Evolutionary conservation across 257 asterid genomes (phyloP).

Genomic region (Solanum raphanifolium): DNA sequence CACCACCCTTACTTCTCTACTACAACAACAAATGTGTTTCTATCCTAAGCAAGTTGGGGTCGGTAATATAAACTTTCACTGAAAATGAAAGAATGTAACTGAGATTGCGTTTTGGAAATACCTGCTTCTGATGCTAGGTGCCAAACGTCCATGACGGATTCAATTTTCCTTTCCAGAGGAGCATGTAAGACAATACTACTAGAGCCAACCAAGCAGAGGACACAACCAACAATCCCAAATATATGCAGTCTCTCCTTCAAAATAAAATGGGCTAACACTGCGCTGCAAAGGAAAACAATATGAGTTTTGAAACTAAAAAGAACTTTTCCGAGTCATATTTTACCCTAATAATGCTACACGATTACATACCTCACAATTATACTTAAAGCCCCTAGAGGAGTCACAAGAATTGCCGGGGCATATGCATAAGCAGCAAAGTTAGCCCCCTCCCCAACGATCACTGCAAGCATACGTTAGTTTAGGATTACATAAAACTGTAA

Average conservation of each 20-base stretch:
- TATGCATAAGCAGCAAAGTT: conserved; percentile 71
- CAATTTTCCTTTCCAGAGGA: conserved; percentile 41
- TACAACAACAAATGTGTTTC: neutral
- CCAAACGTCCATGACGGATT: conserved; percentile 62
- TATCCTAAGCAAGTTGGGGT: neutral
- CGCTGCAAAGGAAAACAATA: conserved; percentile 26
- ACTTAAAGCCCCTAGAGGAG: conserved; percentile 52
- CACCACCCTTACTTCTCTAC: neutral
- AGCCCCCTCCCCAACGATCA: conserved; percentile 49
- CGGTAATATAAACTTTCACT: neutral
- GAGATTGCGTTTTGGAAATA: neutral
- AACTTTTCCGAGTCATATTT: neutral
- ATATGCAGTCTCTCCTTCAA: conserved; percentile 36
- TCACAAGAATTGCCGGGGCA: conserved; percentile 69
- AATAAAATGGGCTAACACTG: conserved; percentile 38
- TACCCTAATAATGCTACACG: neutral
- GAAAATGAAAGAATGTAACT: neutral
- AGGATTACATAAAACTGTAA: neutral
- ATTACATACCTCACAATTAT: conserved; percentile 1
- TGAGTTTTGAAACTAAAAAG: neutral
- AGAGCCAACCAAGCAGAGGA: conserved; percentile 62
- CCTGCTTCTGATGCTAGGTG: conserved; percentile 48
- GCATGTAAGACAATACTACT: conserved; percentile 47
- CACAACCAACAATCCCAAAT: conserved; percentile 60
- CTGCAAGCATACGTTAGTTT: conserved; percentile 18